Evolutionary conservation across 2,329 filamentous ascomycete genomes (phyloP).

Genomic region (Onygena corvina): DNA sequence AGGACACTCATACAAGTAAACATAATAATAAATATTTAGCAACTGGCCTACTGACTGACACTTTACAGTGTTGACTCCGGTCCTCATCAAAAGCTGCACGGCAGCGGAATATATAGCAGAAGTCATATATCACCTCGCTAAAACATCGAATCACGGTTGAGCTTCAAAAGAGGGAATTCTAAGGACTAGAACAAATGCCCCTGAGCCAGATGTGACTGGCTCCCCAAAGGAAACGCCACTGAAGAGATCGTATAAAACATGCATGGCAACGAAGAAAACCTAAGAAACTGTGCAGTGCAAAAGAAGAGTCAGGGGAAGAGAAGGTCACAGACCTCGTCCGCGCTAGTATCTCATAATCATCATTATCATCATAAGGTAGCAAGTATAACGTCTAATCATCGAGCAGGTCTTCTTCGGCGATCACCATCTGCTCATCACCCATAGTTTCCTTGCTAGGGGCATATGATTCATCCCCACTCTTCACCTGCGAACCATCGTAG

Average conservation of each 20-base stretch:
- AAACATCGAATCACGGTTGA: background rate
- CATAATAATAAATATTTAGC: too few relatives aligned
- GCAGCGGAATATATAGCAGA: background rate
- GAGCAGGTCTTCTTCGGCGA: background rate
- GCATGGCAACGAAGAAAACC: background rate
- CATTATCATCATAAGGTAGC: too few relatives aligned
- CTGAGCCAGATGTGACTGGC: background rate
- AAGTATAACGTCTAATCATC: too few relatives aligned
- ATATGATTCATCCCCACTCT: background rate
- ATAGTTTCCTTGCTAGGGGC: background rate
- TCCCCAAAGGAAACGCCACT: background rate
- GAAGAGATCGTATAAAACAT: background rate
- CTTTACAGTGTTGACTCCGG: background rate
- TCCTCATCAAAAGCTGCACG: background rate
- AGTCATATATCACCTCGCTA: background rate
- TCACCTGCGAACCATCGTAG: conserved; percentile 9
- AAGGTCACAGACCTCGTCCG: background rate
- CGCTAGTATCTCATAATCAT: too few relatives aligned
- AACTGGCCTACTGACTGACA: too few relatives aligned
- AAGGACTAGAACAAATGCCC: background rate
- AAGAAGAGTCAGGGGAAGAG: background rate
- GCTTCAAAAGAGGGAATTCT: background rate
- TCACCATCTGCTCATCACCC: background rate
- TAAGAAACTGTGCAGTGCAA: background rate
- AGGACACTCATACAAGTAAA: too few relatives aligned